Evolutionary conservation across 345 rosid species (phyloP), one percentile per base, ranked within the genome.

Genomic region (Kernera saxatilis): DNA sequence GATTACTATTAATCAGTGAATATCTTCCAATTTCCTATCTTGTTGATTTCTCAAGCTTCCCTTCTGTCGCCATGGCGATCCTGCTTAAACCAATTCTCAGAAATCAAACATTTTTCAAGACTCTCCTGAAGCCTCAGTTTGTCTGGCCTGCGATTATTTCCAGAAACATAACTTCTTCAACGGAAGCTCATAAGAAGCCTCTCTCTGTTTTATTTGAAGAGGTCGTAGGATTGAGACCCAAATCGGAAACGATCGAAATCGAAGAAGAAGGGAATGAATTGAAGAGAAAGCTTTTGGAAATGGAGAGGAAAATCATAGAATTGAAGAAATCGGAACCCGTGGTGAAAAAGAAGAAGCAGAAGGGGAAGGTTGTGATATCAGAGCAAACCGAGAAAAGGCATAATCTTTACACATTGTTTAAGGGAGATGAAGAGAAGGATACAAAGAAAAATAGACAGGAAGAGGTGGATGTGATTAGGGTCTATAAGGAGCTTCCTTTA

Each of bases 401-500:
- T 41, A 65, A 68, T 21, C 71, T 80, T 40, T 49, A 29, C 70
- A 55, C 64, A 21, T 29, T 86, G 57, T 79, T 77, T 63, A 40
- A 68, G 21, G 64, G 23, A 0, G 23, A 59, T 8, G 53, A 69
- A 40, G 51, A 68, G 45, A 46, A 44, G 18, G 57, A 50, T 23
- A n/a, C 11, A 13, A 49, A 59, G 43, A 73, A 61, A 15, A 45
- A 18, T 12, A 33, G 14, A 26, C 50, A 27, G 51, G 33, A 33
- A 22, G 71, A 36, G 52, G 74, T 54, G 3, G 73, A 37, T 30
- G 68, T 57, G 30, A 23, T 59, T 10, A 69, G 44, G 65, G 76
- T 80, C 49, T 71, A 69, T 14, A 86, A 92, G 72, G 90, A 82
- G 74, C 79, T 88, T 30, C 83, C 96, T 2, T 69, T 61, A 1